Percentiles rank a stretch among this genome's conserved stretches.
These are phyloP conservation scores for Ballota nigra DNA, from an alignment of 257 asterid genomes.

Conservation along the genomic window DNA sequence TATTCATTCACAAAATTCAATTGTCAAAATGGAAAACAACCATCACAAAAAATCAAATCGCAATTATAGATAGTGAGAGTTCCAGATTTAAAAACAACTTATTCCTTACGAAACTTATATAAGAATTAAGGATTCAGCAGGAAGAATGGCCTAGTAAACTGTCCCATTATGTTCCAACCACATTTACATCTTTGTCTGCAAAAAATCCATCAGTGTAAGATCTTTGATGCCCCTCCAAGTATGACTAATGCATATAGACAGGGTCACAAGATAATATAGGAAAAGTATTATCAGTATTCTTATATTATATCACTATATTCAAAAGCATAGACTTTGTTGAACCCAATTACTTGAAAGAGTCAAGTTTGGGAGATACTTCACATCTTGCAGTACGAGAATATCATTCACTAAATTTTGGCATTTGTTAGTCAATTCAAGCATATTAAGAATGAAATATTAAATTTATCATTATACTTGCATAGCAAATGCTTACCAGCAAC, in stretches of 20 bases:
- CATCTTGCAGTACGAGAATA: neutral
- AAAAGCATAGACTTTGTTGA: neutral
- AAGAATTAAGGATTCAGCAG: neutral
- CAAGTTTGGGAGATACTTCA: neutral
- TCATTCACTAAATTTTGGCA: neutral
- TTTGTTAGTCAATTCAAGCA: neutral
- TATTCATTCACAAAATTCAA: constrained; percentile 6
- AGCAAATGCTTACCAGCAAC: constrained; percentile 40
- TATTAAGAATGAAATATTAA: neutral
- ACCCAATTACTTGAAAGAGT: neutral
- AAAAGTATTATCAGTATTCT: neutral
- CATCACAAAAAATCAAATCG: neutral
- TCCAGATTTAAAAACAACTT: neutral
- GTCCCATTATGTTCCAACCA: neutral
- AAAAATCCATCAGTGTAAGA: neutral
- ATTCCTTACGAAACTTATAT: neutral
- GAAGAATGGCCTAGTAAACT: neutral
- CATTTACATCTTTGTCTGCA: neutral
- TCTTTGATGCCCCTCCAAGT: neutral
- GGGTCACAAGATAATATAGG: neutral
- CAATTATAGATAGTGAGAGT: neutral
- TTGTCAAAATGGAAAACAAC: neutral
- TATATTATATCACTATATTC: neutral
- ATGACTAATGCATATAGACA: neutral
- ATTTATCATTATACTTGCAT: constrained; percentile 3